These are phyloP conservation scores for Myriosclerotinia duriaeana DNA, from an alignment of 2,329 filamentous ascomycete genomes.

Conservation along the genomic window DNA sequence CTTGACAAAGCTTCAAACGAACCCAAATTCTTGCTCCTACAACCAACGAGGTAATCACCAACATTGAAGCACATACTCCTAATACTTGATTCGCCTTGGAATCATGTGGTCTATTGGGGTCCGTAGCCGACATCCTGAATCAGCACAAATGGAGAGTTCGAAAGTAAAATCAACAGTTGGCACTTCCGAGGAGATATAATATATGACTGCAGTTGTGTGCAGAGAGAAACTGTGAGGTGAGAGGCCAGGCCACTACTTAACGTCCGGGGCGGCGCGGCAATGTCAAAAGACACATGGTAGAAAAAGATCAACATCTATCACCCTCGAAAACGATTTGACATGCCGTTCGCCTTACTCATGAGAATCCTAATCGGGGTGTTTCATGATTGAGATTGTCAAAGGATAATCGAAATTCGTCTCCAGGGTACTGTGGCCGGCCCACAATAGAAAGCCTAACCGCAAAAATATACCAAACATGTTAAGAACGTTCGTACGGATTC, in stretches of 20 bases:
- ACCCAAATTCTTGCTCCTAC: constrained; percentile 11
- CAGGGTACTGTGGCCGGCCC: background rate
- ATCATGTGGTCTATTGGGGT: constrained; percentile 15
- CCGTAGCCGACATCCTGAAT: background rate
- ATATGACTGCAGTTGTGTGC: background rate
- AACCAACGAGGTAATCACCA: constrained; percentile 15
- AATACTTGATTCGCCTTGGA: constrained; percentile 14
- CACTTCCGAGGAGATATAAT: constrained; percentile 3
- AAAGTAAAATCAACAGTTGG: background rate
- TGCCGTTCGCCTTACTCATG: background rate
- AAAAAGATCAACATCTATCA: background rate
- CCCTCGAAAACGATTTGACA: background rate
- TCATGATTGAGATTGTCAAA: background rate
- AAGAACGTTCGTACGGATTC: too few species aligned
- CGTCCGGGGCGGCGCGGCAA: background rate
- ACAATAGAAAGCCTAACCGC: too few species aligned
- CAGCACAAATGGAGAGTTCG: background rate
- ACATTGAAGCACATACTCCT: constrained; percentile 21
- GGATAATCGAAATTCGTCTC: background rate
- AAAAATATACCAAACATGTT: too few species aligned
- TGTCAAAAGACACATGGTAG: background rate
- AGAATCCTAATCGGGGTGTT: background rate
- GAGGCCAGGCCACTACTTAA: background rate
- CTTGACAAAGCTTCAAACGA: constrained; percentile 13
- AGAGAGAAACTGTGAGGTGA: background rate